Percentiles rank a stretch among this genome's conserved stretches.
These are phyloP conservation scores for Auriscalpium vulgare DNA, from an alignment of 768 basidiomycete genomes.

Conservation along the genomic window DNA sequence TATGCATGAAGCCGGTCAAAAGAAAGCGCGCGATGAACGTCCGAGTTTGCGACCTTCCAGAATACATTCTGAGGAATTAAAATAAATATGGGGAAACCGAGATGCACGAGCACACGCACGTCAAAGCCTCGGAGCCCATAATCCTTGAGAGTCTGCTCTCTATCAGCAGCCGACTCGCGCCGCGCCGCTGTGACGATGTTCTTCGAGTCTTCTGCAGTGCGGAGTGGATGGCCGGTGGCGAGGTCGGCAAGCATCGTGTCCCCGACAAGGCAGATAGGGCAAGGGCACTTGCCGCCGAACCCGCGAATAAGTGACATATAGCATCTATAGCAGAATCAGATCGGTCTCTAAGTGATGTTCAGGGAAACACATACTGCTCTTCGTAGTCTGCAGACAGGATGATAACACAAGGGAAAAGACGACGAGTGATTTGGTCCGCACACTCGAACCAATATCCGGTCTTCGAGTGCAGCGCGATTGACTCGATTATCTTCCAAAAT, in stretches of 20 bases:
- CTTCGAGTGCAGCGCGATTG: constrained; percentile 1
- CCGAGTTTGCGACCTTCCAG: constrained; percentile 2
- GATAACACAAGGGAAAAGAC: constrained; percentile 16
- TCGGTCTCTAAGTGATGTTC: not conserved
- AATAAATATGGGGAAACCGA: not conserved
- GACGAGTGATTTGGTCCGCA: not conserved
- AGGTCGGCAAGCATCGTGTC: not conserved
- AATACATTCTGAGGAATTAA: constrained; percentile 2
- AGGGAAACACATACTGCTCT: constrained; percentile 16
- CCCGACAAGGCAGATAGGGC: not conserved
- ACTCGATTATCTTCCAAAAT: constrained; percentile 11
- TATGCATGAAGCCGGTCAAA: constrained; percentile 11
- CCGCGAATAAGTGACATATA: not conserved
- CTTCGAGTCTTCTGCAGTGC: no score
- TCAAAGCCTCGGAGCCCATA: not conserved
- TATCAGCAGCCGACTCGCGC: not conserved
- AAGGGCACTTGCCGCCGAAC: not conserved
- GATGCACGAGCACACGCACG: not conserved
- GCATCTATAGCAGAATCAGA: not conserved
- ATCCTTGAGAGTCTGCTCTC: not conserved
- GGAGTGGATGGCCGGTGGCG: not conserved
- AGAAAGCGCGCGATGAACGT: constrained; percentile 9
- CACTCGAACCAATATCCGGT: constrained; percentile 7
- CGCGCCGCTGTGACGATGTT: no score
- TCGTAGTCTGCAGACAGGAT: constrained; percentile 23